Evolutionary conservation across 768 basidiomycete genomes (phyloP).

Genomic region (Chalciporus piperatus): DNA sequence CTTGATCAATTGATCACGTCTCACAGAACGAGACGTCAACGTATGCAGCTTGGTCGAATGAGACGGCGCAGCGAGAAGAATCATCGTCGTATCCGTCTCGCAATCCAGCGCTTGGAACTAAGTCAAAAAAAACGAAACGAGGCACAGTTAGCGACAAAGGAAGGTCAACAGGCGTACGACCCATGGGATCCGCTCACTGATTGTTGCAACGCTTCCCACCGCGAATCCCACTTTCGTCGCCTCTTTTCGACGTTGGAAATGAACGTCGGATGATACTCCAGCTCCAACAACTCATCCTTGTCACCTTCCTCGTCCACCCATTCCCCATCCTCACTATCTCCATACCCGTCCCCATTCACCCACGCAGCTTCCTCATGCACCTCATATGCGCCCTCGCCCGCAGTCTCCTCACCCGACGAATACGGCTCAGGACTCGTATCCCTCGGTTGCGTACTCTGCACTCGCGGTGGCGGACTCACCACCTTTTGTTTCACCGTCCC

Average conservation of each 20-base stretch:
- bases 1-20: conserved; percentile 49
- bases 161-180: neutral
- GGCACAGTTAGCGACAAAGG: conserved; percentile 3
- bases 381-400: conserved; percentile 55
- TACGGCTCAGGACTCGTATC: conserved; percentile 79
- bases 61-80: conserved; percentile 71
- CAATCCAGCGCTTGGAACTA: conserved; percentile 79
- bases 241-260: conserved; percentile 66
- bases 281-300: conserved; percentile 66
- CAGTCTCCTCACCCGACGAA: conserved; percentile 75
- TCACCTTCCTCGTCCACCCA: conserved; percentile 73
- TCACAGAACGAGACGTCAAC: conserved; percentile 65
- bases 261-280: conserved; percentile 75
- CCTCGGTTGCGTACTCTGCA: conserved; percentile 79
- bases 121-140: too few relatives aligned
- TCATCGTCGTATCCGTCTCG: conserved; percentile 76
- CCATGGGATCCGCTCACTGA: conserved; percentile 48
- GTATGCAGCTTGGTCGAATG: conserved; percentile 66
- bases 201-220: conserved; percentile 73
- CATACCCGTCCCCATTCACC: conserved; percentile 23
- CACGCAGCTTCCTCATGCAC: conserved; percentile 40
- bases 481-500: conserved; percentile 22
- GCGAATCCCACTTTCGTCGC: conserved; percentile 67
- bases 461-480: conserved; percentile 69
- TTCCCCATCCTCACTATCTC: conserved; percentile 47